phyloP scores from a whole-genome alignment of 805 yeast genomes.

The Teunomyces aglyptinius region DNA sequence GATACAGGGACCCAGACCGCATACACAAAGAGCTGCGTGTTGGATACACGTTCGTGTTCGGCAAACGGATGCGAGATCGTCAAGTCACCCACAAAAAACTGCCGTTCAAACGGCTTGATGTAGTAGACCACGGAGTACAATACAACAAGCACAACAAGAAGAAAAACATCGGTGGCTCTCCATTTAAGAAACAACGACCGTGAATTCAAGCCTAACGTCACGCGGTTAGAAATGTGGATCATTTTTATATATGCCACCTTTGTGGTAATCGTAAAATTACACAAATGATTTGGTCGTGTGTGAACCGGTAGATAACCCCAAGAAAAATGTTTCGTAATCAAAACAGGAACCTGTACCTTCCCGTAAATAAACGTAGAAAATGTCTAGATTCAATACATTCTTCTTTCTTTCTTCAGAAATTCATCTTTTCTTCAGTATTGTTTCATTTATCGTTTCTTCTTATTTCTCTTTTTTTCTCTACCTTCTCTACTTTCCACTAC shows the following conservation, averaged over 20 bases:
- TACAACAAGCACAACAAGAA: slow-evolving; percentile 21
- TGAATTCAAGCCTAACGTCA: slow-evolving; percentile 25
- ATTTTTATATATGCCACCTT: background rate
- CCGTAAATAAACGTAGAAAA: too few relatives aligned
- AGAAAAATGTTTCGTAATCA: too few relatives aligned
- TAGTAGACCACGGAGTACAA: slow-evolving; percentile 20
- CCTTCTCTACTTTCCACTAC: too few relatives aligned
- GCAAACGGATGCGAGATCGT: slow-evolving; percentile 39
- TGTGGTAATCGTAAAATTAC: background rate
- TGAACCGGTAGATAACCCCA: background rate
- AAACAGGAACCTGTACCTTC: too few relatives aligned
- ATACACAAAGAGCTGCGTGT: slow-evolving; percentile 24
- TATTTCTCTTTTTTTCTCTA: too few relatives aligned
- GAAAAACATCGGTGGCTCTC: slow-evolving; percentile 22
- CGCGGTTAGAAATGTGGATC: slow-evolving; percentile 19
- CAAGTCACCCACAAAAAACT: slow-evolving; percentile 31
- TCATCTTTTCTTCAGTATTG: too few relatives aligned
- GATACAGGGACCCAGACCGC: slow-evolving; percentile 25
- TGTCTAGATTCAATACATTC: too few relatives aligned
- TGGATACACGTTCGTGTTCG: slow-evolving; percentile 29
- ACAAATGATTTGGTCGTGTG: background rate
- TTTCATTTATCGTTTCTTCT: too few relatives aligned
- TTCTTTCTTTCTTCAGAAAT: too few relatives aligned
- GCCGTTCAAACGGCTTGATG: slow-evolving; percentile 34
- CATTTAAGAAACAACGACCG: slow-evolving; percentile 16